phyloP scores from a whole-genome alignment of 805 yeast genomes.

The Candida manassasensis region DNA sequence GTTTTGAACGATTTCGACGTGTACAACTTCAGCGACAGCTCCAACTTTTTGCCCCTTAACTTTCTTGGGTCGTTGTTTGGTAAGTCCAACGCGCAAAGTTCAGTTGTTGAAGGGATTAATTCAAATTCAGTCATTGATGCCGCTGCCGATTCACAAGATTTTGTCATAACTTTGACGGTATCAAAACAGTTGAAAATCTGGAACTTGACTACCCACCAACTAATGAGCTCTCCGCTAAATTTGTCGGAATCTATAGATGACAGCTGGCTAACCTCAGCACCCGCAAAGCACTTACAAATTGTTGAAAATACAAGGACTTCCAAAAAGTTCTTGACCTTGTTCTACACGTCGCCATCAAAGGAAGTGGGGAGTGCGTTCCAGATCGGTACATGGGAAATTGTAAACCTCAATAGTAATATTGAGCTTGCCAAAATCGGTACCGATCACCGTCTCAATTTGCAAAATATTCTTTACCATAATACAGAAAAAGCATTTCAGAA shows the following conservation, averaged over 20 bases:
- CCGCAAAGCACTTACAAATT: conserved; percentile 26
- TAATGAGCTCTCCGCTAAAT: conserved; percentile 12
- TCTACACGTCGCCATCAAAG: conserved; percentile 13
- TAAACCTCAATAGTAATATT: conserved; percentile 3
- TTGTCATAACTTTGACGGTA: conserved; percentile 49
- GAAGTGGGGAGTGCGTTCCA: conserved; percentile 15
- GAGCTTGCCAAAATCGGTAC: conserved; percentile 8
- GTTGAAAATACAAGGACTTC: conserved; percentile 6
- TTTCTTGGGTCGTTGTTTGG: conserved; percentile 21
- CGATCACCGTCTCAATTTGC: conserved; percentile 16
- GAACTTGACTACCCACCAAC: conserved; percentile 42
- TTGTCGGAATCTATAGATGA: conserved; percentile 10
- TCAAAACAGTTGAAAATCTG: conserved; percentile 55
- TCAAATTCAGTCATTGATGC: conserved; percentile 42
- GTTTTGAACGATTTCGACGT: conserved; percentile 38
- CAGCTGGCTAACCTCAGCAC: conserved; percentile 25
- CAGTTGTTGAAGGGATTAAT: conserved; percentile 30
- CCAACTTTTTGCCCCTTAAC: conserved; percentile 29
- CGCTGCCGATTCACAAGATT: conserved; percentile 27
- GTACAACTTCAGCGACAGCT: conserved; percentile 48
- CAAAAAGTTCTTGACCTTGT: conserved; percentile 13
- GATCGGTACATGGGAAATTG: conserved; percentile 22
- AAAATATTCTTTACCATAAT: conserved; percentile 5
- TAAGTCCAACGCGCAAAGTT: conserved; percentile 6
- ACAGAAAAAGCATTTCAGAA: conserved; percentile 11